Percentiles rank a stretch among this genome's conserved stretches.
Evolutionary conservation across 2,329 filamentous ascomycete species (phyloP).

Genomic region (Dactylellina leptospora): DNA sequence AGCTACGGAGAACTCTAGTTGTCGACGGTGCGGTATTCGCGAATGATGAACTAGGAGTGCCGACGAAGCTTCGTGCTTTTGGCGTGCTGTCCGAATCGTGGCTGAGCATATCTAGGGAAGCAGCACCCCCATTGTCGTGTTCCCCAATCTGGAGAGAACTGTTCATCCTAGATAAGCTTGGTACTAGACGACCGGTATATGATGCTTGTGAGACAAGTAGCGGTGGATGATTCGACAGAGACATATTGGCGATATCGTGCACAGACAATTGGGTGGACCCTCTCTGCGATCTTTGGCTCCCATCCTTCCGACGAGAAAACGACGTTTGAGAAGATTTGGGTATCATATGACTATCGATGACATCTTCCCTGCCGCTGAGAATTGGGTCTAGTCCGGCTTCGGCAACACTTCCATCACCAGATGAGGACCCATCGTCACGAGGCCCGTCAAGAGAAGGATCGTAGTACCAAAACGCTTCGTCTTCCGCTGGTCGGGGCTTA

Average conservation of each 20-base stretch:
- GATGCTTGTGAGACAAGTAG: conserved; percentile 37
- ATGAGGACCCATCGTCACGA: conserved; percentile 26
- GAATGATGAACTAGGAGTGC: conserved; percentile 33
- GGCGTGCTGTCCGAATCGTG: conserved; percentile 49
- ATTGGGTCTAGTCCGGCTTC: not conserved
- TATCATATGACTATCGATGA: not conserved
- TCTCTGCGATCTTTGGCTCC: conserved; percentile 12
- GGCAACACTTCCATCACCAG: conserved; percentile 32
- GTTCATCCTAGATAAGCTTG: conserved; percentile 35
- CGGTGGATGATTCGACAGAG: conserved; percentile 14
- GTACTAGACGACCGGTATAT: conserved; percentile 16
- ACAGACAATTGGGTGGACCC: conserved; percentile 15
- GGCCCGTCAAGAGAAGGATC: conserved; percentile 45
- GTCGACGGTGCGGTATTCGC: conserved; percentile 9
- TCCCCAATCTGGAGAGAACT: conserved; percentile 30
- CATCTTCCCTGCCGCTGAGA: conserved; percentile 21
- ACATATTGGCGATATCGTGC: conserved; percentile 22
- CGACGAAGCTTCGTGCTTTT: conserved; percentile 39
- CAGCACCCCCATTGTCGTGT: conserved; percentile 5
- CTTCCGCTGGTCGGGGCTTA: conserved; percentile 34
- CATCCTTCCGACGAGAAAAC: conserved; percentile 7
- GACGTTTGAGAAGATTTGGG: conserved; percentile 11
- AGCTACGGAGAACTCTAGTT: conserved; percentile 27
- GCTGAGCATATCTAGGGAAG: conserved; percentile 32
- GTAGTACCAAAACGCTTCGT: conserved; percentile 49